Evolutionary conservation across 1,284 basidiomycete genomes (phyloP).

Genomic region (Heterobasidion parviporum): DNA sequence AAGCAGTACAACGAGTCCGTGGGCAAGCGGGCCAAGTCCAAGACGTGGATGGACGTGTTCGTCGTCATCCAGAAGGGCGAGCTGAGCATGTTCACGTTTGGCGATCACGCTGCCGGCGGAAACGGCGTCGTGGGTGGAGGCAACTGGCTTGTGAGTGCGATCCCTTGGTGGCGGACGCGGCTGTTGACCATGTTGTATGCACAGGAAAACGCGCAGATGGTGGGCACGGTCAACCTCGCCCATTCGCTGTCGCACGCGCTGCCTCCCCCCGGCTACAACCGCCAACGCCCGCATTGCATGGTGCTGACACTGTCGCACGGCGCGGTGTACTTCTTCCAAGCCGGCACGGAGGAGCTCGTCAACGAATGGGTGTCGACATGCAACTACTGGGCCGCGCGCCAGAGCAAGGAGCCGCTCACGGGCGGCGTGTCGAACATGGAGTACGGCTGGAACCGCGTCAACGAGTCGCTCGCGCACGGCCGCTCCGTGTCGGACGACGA

Average conservation of each 20-base stretch:
- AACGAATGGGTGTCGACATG: slow-evolving; percentile 98
- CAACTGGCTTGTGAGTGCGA: slow-evolving; percentile 84
- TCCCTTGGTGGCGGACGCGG: not conserved
- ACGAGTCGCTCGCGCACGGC: slow-evolving; percentile 41
- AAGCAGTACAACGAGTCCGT: slow-evolving; percentile 91
- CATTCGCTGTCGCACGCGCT: slow-evolving; percentile 86
- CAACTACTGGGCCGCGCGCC: slow-evolving; percentile 97
- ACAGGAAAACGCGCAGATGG: slow-evolving; percentile 77
- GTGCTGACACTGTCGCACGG: slow-evolving; percentile 87
- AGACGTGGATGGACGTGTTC: slow-evolving; percentile 89
- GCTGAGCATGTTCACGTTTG: slow-evolving; percentile 92
- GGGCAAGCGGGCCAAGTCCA: slow-evolving; percentile 78
- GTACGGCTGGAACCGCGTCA: slow-evolving; percentile 90
- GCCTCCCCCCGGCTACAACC: slow-evolving; percentile 88
- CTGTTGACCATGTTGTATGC: slow-evolving; percentile 4
- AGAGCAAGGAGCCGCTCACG: slow-evolving; percentile 86
- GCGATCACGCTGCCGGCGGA: slow-evolving; percentile 53
- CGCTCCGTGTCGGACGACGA: slow-evolving; percentile 55
- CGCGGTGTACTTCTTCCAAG: slow-evolving; percentile 93
- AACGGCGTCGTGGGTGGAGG: slow-evolving; percentile 79
- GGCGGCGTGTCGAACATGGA: slow-evolving; percentile 99
- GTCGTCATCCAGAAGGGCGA: slow-evolving; percentile 93
- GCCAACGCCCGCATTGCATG: slow-evolving; percentile 88
- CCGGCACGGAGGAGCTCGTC: slow-evolving; percentile 94
- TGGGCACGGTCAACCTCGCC: slow-evolving; percentile 76